A percentile compares a stretch with the other conserved stretches of the same genome.
These are phyloP conservation scores for Lactarius akahatsu DNA, from an alignment of 768 basidiomycete genomes.

Conservation along the genomic window DNA sequence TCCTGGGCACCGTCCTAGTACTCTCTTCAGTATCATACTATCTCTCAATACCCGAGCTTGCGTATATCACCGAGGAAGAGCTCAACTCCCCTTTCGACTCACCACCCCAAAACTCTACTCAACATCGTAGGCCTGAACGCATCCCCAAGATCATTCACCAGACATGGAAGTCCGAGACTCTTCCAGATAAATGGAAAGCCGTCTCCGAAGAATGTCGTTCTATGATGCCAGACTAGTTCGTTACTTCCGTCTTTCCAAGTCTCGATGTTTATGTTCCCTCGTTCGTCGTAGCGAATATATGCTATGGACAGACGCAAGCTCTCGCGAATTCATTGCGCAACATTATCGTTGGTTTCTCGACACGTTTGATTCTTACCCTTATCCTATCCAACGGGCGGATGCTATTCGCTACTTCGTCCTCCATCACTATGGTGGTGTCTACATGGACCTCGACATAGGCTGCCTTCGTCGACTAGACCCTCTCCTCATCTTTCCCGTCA, in stretches of 20 bases:
- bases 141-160: conserved; percentile 95
- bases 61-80: conserved; percentile 79
- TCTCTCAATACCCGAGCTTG: conserved; percentile 73
- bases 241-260: conserved; percentile 30
- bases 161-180: conserved; percentile 92
- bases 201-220: conserved; percentile 83
- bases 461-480: conserved; percentile 86
- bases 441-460: conserved; percentile 96
- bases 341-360: conserved; percentile 92
- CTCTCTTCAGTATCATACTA: conserved; percentile 91
- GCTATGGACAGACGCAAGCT: conserved; percentile 93
- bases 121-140: conserved; percentile 62
- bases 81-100: conserved; percentile 57
- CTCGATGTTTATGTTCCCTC: conserved; percentile 13
- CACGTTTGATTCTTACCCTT: conserved; percentile 90
- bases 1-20: conserved; percentile 86
- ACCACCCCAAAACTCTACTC: conserved; percentile 62
- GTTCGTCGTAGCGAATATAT: conserved; percentile 75
- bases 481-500: conserved; percentile 79
- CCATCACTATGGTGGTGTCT: conserved; percentile 91
- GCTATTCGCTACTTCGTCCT: conserved; percentile 98
- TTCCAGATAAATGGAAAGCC: conserved; percentile 78
- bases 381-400: conserved; percentile 93
- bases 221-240: conserved; percentile 96
- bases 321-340: conserved; percentile 85